Evolutionary conservation across 2,329 filamentous ascomycete species (phyloP), one percentile per base, ranked within the genome.

Genomic region (Didymella arachidicola): DNA sequence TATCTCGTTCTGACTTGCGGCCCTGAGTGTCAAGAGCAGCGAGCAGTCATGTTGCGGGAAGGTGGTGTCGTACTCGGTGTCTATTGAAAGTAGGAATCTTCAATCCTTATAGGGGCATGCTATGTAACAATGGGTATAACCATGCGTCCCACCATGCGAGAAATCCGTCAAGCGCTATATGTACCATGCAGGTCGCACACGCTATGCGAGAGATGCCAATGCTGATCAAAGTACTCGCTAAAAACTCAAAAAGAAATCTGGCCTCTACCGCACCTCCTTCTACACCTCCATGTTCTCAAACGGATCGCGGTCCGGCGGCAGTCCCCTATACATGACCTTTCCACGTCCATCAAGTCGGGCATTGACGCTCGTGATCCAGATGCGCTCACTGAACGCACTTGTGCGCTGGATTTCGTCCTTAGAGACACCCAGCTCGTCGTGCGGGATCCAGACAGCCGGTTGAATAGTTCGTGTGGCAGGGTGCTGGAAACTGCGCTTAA

Each of bases 331-430:
- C 36, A 96, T 86, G 5, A 96, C 92, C 18, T 90, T 87, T 29
- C 87, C 87, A 76, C 92, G 93, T 55, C 87, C 90, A 79, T 97
- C 92, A 67, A 98, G 81, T 10, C 92, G 91, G 19, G 94, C 93
- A 58, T 93, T 93, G 74, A 96, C 90, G 76, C 97, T 97, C 69
- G 91, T 96, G 73, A 98, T 93, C 91, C 93, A 97, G 51, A 98
- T 90, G 64, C 83, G 82, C 39, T 79, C 83, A 59, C 91, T 94
- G 74, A 93, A 90, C 46, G 84, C 82, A 64, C 88, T 84, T 7
- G 93, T 97, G 34, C 91, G 84, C 70, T 84, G 83, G 43, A 98
- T 89, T 80, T 99, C 95, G 67, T 98, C 94, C 68, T 96, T 92
- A 65, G 91, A 93, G 57, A 99, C 86, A 5, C 95, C 95, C 5